These are phyloP conservation scores for Trapa incisa DNA, from an alignment of 345 rosid species.

Conservation along the genomic window DNA sequence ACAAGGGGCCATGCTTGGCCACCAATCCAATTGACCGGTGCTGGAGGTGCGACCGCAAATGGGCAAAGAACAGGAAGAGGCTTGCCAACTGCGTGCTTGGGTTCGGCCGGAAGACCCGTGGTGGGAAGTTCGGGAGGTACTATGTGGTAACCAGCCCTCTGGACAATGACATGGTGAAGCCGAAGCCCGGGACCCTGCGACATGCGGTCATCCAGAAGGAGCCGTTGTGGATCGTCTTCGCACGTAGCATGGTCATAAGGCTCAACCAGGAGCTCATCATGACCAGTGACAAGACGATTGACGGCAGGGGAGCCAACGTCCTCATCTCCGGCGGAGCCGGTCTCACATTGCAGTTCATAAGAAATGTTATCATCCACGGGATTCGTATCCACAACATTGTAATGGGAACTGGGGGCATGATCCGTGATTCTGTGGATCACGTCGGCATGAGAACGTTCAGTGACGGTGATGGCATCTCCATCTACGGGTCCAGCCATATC, in stretches of 20 bases:
- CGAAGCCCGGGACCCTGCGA: constrained; percentile 45
- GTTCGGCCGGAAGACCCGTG: constrained; percentile 47
- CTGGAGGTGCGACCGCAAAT: constrained; percentile 62
- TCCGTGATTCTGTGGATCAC: constrained; percentile 52
- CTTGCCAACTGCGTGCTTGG: constrained; percentile 53
- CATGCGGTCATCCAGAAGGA: constrained; percentile 25
- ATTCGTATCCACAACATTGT: constrained; percentile 48
- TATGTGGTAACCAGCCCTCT: constrained; percentile 51
- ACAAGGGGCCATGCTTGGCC: constrained; percentile 39
- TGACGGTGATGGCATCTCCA: constrained; percentile 74
- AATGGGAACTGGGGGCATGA: constrained; percentile 35
- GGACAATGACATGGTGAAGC: constrained; percentile 47
- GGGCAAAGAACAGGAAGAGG: constrained; percentile 45
- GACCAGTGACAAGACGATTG: constrained; percentile 61
- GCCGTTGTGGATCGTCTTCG: constrained; percentile 49
- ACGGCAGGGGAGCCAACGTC: constrained; percentile 54
- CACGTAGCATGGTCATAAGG: constrained; percentile 43
- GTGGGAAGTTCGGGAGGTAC: constrained; percentile 44
- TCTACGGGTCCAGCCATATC: constrained; percentile 44
- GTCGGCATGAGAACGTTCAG: constrained; percentile 44
- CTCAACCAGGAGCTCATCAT: constrained; percentile 57
- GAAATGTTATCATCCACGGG: constrained; percentile 54
- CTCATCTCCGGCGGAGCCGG: constrained; percentile 59
- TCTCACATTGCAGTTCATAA: constrained; percentile 40
- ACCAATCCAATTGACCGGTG: constrained; percentile 79